These are phyloP conservation scores for Centrapalus pauciflorus DNA, from an alignment of 129 eudicot species.

Conservation along the genomic window DNA sequence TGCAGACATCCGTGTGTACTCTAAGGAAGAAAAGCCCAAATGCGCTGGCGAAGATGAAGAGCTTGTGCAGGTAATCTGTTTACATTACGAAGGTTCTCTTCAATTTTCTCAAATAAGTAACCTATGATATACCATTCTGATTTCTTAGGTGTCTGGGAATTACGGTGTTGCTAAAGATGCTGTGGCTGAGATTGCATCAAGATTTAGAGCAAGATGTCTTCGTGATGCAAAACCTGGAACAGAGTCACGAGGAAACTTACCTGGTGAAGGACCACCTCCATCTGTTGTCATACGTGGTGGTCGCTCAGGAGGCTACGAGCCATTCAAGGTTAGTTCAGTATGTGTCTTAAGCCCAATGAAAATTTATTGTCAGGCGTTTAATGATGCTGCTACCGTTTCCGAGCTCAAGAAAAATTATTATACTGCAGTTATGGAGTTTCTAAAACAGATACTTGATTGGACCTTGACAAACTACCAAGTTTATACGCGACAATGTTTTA, in stretches of 20 bases:
- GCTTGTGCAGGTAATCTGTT: conserved; percentile 67
- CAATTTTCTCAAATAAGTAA: background rate
- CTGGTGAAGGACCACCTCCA: conserved; percentile 35
- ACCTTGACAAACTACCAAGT: too few relatives aligned
- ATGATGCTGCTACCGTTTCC: background rate
- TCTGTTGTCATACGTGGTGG: conserved; percentile 38
- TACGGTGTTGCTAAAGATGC: conserved; percentile 68
- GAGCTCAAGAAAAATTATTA: background rate
- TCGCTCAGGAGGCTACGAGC: conserved; percentile 37
- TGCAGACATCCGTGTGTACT: conserved; percentile 73
- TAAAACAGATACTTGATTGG: too few relatives aligned
- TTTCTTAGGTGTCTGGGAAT: conserved; percentile 59
- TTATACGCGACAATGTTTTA: too few relatives aligned
- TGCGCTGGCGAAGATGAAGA: conserved; percentile 82
- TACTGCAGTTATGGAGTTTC: too few relatives aligned
- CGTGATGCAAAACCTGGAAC: conserved; percentile 51
- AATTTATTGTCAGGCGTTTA: background rate
- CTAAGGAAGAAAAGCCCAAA: conserved; percentile 73
- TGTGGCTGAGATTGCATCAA: conserved; percentile 64
- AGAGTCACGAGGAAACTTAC: conserved; percentile 39
- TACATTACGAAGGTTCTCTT: background rate
- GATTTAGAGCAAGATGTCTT: conserved; percentile 66
- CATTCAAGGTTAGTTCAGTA: conserved; percentile 39
- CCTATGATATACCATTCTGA: background rate
- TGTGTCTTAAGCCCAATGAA: background rate